Base-by-base conservation (phyloP, 495 filamentous ascomycete species). In the Penicillium diatomitis region DNA sequence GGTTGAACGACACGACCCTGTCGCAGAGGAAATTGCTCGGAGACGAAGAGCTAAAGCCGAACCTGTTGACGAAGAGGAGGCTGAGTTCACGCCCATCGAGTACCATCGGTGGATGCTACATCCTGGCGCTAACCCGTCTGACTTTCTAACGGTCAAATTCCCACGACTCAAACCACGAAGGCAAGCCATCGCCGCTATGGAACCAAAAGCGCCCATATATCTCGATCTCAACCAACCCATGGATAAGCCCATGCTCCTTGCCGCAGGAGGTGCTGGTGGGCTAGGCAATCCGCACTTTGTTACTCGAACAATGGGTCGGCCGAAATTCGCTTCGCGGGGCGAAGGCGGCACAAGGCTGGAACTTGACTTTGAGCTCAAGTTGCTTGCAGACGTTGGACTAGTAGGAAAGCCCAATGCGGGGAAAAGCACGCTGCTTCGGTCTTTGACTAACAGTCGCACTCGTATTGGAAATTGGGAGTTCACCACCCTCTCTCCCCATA, bases 321-420 rank as follows among this genome's bases (percentile, higher is more conserved):
- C 92, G 1, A 85, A 87, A 53, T 92, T 90, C 63, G 94, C 91
- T 6, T 95, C 88, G 2, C 84, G 82, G 54, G 92, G 92, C 11
- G 88, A 92, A 54, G 70, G 73, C 33, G 88, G 87, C 40, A 80
- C 88, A 63, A 81, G 77, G 28, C 67, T 98, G 49, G 79, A 83
- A 32, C 68, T 98, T 8, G 86, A 95, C 54, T 80, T 98, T 45
- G 92, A 98, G 63, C 76, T 98, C 48, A 97, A 96, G 69, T 74
- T 98, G 4, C 80, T 98, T 7, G 92, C 92, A 9, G 92, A 98
- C 66, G 84, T 98, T 11, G 92, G 91, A 1, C 73, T 98, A 7
- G 92, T 98, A 29, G 92, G 92, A 2, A 78, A 96, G 43, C 94
- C 92, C 0, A 98, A 98, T 63, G 92, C 94, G 2, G 92, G 92